phyloP scores from a whole-genome alignment of 495 filamentous ascomycete genomes.

The Penicillium tannophilum region DNA sequence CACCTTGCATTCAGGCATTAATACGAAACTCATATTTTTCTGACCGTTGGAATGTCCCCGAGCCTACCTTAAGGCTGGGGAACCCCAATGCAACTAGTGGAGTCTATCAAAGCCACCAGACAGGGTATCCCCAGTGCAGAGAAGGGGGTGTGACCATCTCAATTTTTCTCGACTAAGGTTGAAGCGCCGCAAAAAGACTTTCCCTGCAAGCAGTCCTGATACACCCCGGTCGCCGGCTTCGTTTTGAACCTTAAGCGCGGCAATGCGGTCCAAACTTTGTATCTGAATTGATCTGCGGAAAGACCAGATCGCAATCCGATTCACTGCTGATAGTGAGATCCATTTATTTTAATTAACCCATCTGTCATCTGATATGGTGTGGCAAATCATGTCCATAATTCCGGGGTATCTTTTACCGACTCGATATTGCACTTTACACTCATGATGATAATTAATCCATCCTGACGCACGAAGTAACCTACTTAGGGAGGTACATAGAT shows the following conservation, averaged over 20 bases:
- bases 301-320: slow-evolving; percentile 1
- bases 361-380: slow-evolving; percentile 3
- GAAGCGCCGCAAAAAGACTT: slow-evolving; percentile 9
- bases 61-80: slow-evolving; percentile 13
- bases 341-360: slow-evolving; percentile 1
- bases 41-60: slow-evolving; percentile 9
- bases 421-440: neutral
- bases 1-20: neutral
- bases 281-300: neutral
- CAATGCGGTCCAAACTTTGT: slow-evolving; percentile 2
- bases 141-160: slow-evolving; percentile 20
- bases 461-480: neutral
- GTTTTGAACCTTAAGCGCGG: slow-evolving; percentile 9
- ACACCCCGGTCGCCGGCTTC: slow-evolving; percentile 10
- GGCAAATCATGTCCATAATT: neutral
- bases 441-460: neutral
- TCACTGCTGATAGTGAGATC: slow-evolving; percentile 2
- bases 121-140: slow-evolving; percentile 19
- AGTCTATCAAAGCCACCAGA: slow-evolving; percentile 25
- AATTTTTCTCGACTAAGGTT: slow-evolving; percentile 2
- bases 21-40: neutral
- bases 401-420: slow-evolving; percentile 1
- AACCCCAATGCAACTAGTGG: slow-evolving; percentile 21
- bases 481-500: neutral
- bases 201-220: slow-evolving; percentile 10